A percentile compares a stretch with the other conserved stretches of the same genome.
These are phyloP conservation scores for Rhynchospora tenuis DNA, from an alignment of 176 grass and related monocot species.

Conservation along the genomic window DNA sequence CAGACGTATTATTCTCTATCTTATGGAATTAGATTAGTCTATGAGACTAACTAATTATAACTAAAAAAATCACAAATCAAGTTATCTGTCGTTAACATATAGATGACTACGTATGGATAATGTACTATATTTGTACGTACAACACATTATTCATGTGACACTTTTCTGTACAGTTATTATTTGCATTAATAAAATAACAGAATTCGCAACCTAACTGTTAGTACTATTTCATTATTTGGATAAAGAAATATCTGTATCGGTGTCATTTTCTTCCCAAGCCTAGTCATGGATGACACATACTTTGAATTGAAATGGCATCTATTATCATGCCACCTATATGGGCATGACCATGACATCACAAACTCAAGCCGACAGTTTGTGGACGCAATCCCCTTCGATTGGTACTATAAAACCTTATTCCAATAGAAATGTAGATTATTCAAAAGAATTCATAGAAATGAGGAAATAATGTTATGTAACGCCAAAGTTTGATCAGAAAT, in stretches of 20 bases:
- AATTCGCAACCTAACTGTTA: too few species aligned
- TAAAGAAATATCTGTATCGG: not conserved
- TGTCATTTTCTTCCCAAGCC: not conserved
- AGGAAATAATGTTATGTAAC: not conserved
- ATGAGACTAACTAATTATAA: too few species aligned
- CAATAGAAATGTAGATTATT: not conserved
- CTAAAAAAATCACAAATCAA: too few species aligned
- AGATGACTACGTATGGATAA: too few species aligned
- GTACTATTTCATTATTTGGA: not conserved
- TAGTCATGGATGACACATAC: slow-evolving; percentile 16
- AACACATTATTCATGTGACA: too few species aligned
- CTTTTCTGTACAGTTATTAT: not conserved
- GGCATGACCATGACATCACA: slow-evolving; percentile 2
- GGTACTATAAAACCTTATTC: slow-evolving; percentile 5
- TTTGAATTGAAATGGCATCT: slow-evolving; percentile 21
- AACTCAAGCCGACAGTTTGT: not conserved
- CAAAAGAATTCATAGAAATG: too few species aligned
- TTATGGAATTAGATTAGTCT: too few species aligned
- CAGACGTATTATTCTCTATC: too few species aligned
- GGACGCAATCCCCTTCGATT: slow-evolving; percentile 22
- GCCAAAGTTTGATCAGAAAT: not conserved
- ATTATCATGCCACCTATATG: not conserved
- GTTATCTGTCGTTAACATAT: too few species aligned
- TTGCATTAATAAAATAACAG: not conserved
- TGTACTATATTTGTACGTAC: too few species aligned